A percentile compares a stretch with the other conserved stretches of the same genome.
phyloP scores from a whole-genome alignment of 2,329 filamentous ascomycete genomes.

The Phialocephala sp. region DNA sequence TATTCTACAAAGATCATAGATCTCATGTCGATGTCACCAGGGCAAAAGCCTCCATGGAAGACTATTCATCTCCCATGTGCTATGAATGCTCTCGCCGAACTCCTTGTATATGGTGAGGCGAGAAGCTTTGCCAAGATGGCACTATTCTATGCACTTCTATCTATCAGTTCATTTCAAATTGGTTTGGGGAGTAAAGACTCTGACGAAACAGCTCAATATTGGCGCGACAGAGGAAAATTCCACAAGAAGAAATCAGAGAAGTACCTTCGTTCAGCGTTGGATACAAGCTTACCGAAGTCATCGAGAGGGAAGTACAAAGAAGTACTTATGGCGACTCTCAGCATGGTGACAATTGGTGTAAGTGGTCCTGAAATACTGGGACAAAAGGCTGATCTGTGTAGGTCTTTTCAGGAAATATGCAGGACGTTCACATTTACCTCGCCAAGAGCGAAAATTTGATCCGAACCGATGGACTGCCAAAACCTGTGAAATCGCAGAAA shows the following conservation, averaged over 20 bases:
- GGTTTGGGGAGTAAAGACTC: conserved; percentile 15
- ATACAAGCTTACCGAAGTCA: conserved; percentile 19
- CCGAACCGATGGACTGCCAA: conserved; percentile 21
- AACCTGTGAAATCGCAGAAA: conserved; percentile 28
- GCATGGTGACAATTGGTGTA: conserved; percentile 31
- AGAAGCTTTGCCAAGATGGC: conserved; percentile 26
- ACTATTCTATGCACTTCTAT: conserved; percentile 26
- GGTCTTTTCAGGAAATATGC: conserved; percentile 29
- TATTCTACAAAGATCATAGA: conserved; percentile 23
- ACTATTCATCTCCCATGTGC: conserved; percentile 30
- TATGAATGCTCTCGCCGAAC: conserved; percentile 28
- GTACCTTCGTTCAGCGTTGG: conserved; percentile 16
- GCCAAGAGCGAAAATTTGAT: conserved; percentile 26
- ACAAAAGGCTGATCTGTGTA: background rate
- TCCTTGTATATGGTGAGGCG: conserved; percentile 24
- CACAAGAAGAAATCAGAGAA: conserved; percentile 20
- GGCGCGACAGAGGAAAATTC: conserved; percentile 17
- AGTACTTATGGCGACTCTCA: conserved; percentile 26
- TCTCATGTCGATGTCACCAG: conserved; percentile 26
- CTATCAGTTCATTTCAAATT: conserved; percentile 28
- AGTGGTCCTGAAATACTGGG: background rate
- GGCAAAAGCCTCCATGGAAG: conserved; percentile 27
- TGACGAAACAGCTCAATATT: conserved; percentile 13
- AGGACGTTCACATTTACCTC: conserved; percentile 25
- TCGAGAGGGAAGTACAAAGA: conserved; percentile 29